phyloP scores from a whole-genome alignment of 805 yeast species.

The Pichia exigua region DNA sequence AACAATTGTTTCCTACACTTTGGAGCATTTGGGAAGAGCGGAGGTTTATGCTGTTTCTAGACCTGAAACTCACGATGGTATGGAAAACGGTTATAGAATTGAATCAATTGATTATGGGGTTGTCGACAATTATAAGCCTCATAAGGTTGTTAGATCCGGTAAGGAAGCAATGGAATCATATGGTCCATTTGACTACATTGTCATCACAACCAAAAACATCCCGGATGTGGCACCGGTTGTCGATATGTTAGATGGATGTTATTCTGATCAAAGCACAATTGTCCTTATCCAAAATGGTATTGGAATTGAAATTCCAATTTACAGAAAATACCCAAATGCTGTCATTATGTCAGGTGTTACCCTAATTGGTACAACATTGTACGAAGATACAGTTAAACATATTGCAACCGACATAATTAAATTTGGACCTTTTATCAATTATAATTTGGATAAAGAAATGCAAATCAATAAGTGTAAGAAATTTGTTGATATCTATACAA shows the following conservation, averaged over 20 bases:
- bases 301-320: slow-evolving; percentile 29
- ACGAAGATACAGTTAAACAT: slow-evolving; percentile 25
- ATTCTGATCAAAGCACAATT: slow-evolving; percentile 24
- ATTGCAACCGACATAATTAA: slow-evolving; percentile 25
- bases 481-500: slow-evolving; percentile 29
- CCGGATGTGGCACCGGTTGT: slow-evolving; percentile 55
- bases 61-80: slow-evolving; percentile 34
- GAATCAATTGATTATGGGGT: slow-evolving; percentile 58
- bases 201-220: slow-evolving; percentile 45
- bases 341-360: slow-evolving; percentile 33
- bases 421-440: slow-evolving; percentile 31
- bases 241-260: slow-evolving; percentile 27
- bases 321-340: slow-evolving; percentile 27
- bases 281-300: slow-evolving; percentile 35
- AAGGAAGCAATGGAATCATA: slow-evolving; percentile 36
- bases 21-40: slow-evolving; percentile 38
- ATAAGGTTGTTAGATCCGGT: slow-evolving; percentile 22
- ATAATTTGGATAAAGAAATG: slow-evolving; percentile 15
- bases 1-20: slow-evolving; percentile 57
- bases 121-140: slow-evolving; percentile 49
- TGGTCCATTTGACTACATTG: slow-evolving; percentile 30
- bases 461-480: slow-evolving; percentile 24
- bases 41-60: slow-evolving; percentile 46
- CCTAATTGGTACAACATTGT: slow-evolving; percentile 29
- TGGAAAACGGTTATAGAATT: slow-evolving; percentile 4